A percentile compares a stretch with the other conserved stretches of the same genome.
These are phyloP conservation scores for Talaromyces adpressus DNA, from an alignment of 495 filamentous ascomycete genomes.

Conservation along the genomic window DNA sequence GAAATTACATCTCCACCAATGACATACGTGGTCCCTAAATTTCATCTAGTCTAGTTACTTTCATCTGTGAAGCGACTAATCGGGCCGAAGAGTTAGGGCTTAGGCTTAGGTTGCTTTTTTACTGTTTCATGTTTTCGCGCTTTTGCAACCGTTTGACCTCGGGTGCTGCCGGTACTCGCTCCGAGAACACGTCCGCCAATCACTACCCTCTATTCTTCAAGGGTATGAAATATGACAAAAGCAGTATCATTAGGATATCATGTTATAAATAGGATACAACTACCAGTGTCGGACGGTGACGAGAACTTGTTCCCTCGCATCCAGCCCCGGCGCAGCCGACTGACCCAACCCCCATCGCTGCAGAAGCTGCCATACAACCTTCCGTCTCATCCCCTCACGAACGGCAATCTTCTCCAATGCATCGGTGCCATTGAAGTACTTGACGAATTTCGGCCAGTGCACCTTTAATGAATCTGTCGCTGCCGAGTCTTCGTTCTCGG, in stretches of 20 bases:
- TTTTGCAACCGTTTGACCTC: background rate
- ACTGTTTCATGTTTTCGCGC: background rate
- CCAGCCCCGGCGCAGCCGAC: conserved; percentile 23
- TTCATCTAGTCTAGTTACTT: background rate
- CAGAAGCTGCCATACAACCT: conserved; percentile 65
- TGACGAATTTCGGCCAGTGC: conserved; percentile 50
- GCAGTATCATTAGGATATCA: background rate
- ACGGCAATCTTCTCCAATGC: conserved; percentile 82
- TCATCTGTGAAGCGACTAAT: background rate
- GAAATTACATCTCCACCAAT: background rate
- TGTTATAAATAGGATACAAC: background rate
- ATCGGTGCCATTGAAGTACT: conserved; percentile 82
- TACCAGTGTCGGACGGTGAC: conserved; percentile 41
- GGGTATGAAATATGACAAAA: background rate
- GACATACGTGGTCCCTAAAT: background rate
- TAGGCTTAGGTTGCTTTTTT: background rate
- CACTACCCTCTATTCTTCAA: background rate
- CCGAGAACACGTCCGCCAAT: background rate
- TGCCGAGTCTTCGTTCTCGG: conserved; percentile 38
- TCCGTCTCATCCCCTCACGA: conserved; percentile 76
- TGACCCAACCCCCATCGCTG: conserved; percentile 32
- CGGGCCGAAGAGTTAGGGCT: background rate
- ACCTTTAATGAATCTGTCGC: conserved; percentile 46
- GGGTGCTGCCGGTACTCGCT: background rate
- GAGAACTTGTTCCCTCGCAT: conserved; percentile 33